phyloP scores from a whole-genome alignment of 75 land plant genomes.

The Gnetum montanum region DNA sequence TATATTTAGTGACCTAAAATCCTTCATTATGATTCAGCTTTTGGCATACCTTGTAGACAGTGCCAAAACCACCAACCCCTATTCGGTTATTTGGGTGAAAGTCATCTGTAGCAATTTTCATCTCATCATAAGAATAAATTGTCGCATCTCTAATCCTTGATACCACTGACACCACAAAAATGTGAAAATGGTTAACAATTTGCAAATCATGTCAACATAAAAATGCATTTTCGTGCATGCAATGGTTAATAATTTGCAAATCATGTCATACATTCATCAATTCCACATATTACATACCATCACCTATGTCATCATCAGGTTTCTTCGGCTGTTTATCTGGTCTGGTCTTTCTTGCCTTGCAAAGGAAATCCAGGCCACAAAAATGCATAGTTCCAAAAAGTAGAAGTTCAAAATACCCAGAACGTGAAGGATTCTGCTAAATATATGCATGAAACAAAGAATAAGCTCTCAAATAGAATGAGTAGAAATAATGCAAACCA shows the following conservation, averaged over 20 bases:
- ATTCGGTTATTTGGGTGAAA: conserved; percentile 32
- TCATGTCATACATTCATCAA: not conserved
- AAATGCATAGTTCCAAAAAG: conserved; percentile 1
- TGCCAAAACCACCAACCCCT: conserved; percentile 50
- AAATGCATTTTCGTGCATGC: not conserved
- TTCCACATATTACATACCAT: conserved; percentile 2
- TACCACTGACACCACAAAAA: not conserved
- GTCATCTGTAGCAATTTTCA: conserved; percentile 27
- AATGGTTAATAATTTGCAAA: not conserved
- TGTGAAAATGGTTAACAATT: no score
- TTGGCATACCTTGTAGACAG: conserved; percentile 36
- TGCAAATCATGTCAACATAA: not conserved
- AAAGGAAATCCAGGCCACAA: not conserved
- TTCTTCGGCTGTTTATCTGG: not conserved
- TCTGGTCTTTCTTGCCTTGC: not conserved
- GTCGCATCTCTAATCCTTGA: conserved; percentile 5
- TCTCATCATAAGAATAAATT: conserved; percentile 20
- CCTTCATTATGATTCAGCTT: no score
- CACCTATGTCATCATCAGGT: not conserved
- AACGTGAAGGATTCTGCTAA: no score
- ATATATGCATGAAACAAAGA: no score
- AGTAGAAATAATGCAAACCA: no score
- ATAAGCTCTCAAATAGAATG: no score
- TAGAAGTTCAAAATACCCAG: no score
- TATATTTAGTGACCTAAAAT: no score